Conservation (phyloP, 495 filamentous ascomycete species). For the Xylaria sp. region DNA sequence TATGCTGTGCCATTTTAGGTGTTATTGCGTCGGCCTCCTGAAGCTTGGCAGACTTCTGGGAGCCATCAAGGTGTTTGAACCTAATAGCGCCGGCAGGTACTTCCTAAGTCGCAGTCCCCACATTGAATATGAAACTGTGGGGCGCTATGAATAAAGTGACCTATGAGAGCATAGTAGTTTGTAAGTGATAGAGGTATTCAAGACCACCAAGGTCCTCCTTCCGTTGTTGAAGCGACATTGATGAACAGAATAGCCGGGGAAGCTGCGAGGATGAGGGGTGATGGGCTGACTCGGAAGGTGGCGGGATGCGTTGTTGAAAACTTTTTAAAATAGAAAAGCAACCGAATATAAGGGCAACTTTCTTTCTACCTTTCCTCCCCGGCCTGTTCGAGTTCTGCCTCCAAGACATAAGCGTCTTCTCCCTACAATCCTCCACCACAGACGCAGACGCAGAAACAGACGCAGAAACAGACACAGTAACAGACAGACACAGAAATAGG, state of each 20-base stretch:
- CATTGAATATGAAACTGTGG: not conserved
- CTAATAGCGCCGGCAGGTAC: not conserved
- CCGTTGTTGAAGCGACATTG: not conserved
- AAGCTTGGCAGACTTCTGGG: not conserved
- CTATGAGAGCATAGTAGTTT: not conserved
- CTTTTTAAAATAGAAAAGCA: not conserved
- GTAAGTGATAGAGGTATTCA: not conserved
- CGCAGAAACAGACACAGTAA: too few relatives aligned
- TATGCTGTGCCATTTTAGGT: not conserved
- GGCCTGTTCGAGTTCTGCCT: not conserved
- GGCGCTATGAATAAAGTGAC: not conserved
- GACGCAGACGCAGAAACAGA: too few relatives aligned
- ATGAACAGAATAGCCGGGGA: not conserved
- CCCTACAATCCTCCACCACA: not conserved
- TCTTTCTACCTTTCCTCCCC: not conserved
- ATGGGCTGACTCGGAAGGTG: not conserved
- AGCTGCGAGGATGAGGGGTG: not conserved
- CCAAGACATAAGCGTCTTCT: not conserved
- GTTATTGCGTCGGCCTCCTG: not conserved
- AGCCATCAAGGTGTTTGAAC: slow-evolving; percentile 16
- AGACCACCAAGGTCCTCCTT: slow-evolving; percentile 25
- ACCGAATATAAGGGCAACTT: not conserved
- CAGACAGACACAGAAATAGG: too few relatives aligned
- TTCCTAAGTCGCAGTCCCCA: not conserved
- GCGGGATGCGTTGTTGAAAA: not conserved